Evolutionary conservation across 345 rosid species (phyloP), one percentile per base, ranked within the genome.

Genomic region (Populus deltoides): DNA sequence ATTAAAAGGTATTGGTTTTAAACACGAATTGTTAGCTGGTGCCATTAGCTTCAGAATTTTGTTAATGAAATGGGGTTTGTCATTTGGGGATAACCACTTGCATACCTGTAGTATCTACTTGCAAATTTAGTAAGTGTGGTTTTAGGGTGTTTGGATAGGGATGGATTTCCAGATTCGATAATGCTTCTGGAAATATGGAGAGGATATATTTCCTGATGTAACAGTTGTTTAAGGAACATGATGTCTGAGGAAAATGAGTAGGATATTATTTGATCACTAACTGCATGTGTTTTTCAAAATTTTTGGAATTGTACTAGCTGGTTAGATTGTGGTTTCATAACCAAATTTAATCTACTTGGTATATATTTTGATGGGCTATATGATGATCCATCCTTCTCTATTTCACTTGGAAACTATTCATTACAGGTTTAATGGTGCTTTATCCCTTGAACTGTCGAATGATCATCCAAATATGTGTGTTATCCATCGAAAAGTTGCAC

Each of bases 401-500:
- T 12, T 47, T 15, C 67, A 69, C 72, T 38, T 63, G 73, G 49
- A 24, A 81, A 47, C 73, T 6, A 11, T 31, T 75, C 33, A 49
- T 73, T 87, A 84, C 89, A 96, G 99, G 99, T 96, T 96, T 82
- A 89, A 91, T 81, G 94, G 97, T 80, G 97, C 98, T 59, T 83
- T 96, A 62, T 93, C 98, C 74, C 91, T 85, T 55, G 99, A 93
- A 79, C 94, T 96, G 79, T 88, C 98, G 68, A 92, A 91, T 84
- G 88, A 89, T 86, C 97, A 92, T 85, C 97, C 96, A 69, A 92
- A 91, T 85, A 91, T 93, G 91, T 91, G 88, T 72, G 89, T 96
- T 83, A 96, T 93, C 81, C 98, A 93, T 81, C 88, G 98, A 65
- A 96, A 96, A 85, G 97, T 96, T 81, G 98, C 97, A 57, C 81